A percentile compares a stretch with the other conserved stretches of the same genome.
Conservation (phyloP, 83 land plant genomes). For the Isoetes engelmannii region DNA sequence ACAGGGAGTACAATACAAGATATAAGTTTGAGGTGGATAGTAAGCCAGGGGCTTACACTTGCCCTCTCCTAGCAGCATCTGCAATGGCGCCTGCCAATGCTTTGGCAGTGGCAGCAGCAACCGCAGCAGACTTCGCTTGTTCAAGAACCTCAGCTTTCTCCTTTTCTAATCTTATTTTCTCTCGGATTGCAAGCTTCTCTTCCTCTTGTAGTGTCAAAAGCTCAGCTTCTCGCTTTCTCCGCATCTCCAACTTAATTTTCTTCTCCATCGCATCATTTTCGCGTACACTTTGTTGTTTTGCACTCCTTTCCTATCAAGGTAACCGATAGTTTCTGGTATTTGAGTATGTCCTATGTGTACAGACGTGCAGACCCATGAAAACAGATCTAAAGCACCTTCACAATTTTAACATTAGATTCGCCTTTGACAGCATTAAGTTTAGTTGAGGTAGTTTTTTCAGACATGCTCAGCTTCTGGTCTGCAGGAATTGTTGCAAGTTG, state of each 20-base stretch:
- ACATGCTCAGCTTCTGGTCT: conserved; percentile 16
- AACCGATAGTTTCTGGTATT: not conserved
- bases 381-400: not conserved
- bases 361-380: not conserved
- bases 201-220: conserved; percentile 4
- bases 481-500: conserved; percentile 65
- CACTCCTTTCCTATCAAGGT: not conserved
- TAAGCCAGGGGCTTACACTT: conserved; percentile 2
- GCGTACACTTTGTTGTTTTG: not conserved
- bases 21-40: not conserved
- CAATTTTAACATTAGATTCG: not conserved
- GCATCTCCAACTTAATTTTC: not conserved
- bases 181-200: conserved; percentile 7
- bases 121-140: conserved; percentile 15
- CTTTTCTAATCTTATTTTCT: conserved; percentile 5
- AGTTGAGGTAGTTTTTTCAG: conserved; percentile 3
- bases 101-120: conserved; percentile 17
- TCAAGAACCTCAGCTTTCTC: not conserved
- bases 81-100: conserved; percentile 14
- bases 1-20: not conserved
- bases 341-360: too few relatives aligned
- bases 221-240: conserved; percentile 2
- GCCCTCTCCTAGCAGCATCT: conserved; percentile 17
- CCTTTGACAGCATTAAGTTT: conserved; percentile 12
- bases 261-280: not conserved